These are phyloP conservation scores for Piper longum DNA, from an alignment of 164 flowering plant genomes.

Conservation along the genomic window DNA sequence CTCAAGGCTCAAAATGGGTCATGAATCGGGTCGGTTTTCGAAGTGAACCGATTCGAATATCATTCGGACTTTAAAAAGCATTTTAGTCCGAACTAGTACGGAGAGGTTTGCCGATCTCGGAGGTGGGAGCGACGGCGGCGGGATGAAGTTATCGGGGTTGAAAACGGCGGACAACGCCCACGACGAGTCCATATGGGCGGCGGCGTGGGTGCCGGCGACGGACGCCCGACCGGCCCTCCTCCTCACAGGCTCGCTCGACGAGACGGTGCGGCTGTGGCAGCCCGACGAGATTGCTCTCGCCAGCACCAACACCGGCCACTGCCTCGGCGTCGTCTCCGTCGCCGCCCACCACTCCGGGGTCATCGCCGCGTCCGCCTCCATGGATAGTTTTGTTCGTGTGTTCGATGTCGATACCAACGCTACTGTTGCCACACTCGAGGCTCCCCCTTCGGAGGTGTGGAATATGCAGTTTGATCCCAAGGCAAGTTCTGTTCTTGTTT, in stretches of 20 bases:
- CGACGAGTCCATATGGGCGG: conserved; percentile 91
- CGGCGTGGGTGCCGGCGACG: conserved; percentile 77
- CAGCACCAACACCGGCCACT: conserved; percentile 85
- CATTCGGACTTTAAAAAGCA: no score
- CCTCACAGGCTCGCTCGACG: conserved; percentile 85
- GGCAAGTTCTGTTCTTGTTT: conserved; percentile 21
- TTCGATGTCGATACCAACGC: conserved; percentile 82
- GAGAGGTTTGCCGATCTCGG: no score
- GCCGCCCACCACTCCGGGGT: conserved; percentile 90
- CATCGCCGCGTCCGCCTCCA: conserved; percentile 88
- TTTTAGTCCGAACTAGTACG: no score
- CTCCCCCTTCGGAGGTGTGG: conserved; percentile 97
- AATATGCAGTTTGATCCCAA: conserved; percentile 84
- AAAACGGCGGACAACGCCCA: conserved; percentile 69
- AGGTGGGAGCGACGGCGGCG: background rate
- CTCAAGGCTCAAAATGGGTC: no score
- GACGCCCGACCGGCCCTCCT: conserved; percentile 50
- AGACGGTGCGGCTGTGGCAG: conserved; percentile 77
- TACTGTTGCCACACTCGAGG: conserved; percentile 84
- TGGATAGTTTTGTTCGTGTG: conserved; percentile 85
- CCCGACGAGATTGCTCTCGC: conserved; percentile 45
- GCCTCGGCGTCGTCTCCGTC: conserved; percentile 85
- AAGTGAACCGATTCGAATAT: no score
- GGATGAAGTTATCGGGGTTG: conserved; percentile 76
- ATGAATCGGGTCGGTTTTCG: no score